phyloP scores from a whole-genome alignment of 1,284 basidiomycete species.

The Ustilago vetiveriae region DNA sequence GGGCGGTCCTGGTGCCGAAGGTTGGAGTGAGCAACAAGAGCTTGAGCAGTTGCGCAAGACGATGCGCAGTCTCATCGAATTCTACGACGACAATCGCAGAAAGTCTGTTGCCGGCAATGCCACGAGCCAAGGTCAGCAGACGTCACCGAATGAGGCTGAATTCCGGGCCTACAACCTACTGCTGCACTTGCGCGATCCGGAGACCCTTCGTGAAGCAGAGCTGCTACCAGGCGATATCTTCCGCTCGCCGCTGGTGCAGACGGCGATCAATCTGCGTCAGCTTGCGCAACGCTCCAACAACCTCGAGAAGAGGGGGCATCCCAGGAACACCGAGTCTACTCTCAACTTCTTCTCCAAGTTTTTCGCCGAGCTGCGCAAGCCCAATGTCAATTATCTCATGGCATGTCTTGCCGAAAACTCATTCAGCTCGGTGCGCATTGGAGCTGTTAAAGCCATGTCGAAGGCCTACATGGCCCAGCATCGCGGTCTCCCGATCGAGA shows the following conservation, averaged over 20 bases:
- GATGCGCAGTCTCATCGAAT: conserved; percentile 88
- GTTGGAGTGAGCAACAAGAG: conserved; percentile 79
- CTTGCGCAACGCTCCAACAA: conserved; percentile 82
- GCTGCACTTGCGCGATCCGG: conserved; percentile 84
- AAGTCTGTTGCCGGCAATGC: conserved; percentile 7
- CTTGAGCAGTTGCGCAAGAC: conserved; percentile 90
- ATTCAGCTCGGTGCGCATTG: conserved; percentile 70
- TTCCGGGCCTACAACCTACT: conserved; percentile 95
- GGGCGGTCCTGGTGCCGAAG: conserved; percentile 69
- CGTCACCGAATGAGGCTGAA: conserved; percentile 86
- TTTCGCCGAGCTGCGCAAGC: conserved; percentile 69
- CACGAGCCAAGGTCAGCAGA: conserved; percentile 71
- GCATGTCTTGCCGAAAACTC: conserved; percentile 71
- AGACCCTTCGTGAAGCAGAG: conserved; percentile 77
- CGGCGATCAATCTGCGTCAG: conserved; percentile 81
- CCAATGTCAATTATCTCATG: conserved; percentile 69
- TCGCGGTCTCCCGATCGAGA: conserved; percentile 49
- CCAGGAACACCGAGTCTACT: conserved; percentile 70
- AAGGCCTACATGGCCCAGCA: conserved; percentile 69
- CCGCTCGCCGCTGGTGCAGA: conserved; percentile 78
- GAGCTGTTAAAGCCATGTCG: conserved; percentile 70
- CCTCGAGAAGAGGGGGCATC: conserved; percentile 68
- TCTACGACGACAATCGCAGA: conserved; percentile 78
- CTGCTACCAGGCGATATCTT: conserved; percentile 80
- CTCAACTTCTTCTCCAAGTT: conserved; percentile 73